phyloP scores from a whole-genome alignment of 2,329 filamentous ascomycete species.

The Apiospora koreana region DNA sequence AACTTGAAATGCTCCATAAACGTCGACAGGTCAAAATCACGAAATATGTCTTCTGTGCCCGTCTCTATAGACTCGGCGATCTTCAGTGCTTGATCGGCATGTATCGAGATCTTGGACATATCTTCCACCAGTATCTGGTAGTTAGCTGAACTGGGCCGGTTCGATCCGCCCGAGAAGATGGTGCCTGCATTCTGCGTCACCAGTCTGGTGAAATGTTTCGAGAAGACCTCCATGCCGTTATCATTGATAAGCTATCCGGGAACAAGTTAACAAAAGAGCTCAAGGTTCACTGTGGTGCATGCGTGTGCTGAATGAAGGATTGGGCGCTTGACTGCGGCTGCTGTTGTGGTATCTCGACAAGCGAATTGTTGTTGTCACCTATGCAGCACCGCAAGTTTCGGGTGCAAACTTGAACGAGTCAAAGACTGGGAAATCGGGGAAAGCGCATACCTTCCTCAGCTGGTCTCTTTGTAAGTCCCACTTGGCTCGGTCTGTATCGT shows the following conservation, averaged over 20 bases:
- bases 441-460: slow-evolving; percentile 77
- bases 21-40: slow-evolving; percentile 92
- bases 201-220: slow-evolving; percentile 92
- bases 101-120: slow-evolving; percentile 81
- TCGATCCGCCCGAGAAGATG: slow-evolving; percentile 71
- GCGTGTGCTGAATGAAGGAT: background rate
- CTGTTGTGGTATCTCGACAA: background rate
- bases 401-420: background rate
- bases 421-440: background rate
- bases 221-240: slow-evolving; percentile 98
- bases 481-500: slow-evolving; percentile 88
- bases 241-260: slow-evolving; percentile 80
- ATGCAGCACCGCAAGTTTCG: background rate
- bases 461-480: slow-evolving; percentile 91
- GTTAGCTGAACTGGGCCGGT: slow-evolving; percentile 67
- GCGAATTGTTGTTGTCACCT: background rate
- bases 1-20: slow-evolving; percentile 97
- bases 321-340: background rate
- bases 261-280: background rate
- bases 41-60: slow-evolving; percentile 88
- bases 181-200: slow-evolving; percentile 87
- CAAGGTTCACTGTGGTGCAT: background rate
- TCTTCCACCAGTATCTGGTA: slow-evolving; percentile 82
- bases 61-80: slow-evolving; percentile 93
- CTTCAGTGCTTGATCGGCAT: slow-evolving; percentile 80